Evolutionary conservation across 495 filamentous ascomycete genomes (phyloP).

Genomic region (Barbatosphaeria neglecta): DNA sequence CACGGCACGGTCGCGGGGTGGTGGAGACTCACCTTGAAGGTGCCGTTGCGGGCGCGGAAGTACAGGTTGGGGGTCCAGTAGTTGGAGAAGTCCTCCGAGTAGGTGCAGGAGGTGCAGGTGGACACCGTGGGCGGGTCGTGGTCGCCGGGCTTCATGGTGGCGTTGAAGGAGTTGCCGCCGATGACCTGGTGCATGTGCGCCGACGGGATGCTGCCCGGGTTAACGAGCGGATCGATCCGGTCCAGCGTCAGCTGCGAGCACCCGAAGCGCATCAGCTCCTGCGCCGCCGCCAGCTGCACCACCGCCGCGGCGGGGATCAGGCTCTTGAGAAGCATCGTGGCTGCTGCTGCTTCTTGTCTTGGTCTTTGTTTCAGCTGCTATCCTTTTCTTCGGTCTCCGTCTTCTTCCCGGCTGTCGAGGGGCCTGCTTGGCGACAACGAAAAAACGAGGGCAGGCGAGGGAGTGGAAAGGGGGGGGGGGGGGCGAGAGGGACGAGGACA

Average conservation of each 20-base stretch:
- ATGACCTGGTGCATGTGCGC: conserved; percentile 32
- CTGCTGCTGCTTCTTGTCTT: background rate
- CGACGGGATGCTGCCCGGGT: conserved; percentile 24
- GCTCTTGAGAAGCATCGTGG: conserved; percentile 14
- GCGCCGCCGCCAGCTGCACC: conserved; percentile 19
- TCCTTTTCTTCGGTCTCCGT: background rate
- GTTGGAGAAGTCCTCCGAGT: conserved; percentile 30
- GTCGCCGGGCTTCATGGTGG: conserved; percentile 21
- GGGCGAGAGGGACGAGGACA: background rate
- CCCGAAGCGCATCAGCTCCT: conserved; percentile 36
- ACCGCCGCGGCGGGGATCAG: conserved; percentile 17
- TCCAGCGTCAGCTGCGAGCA: conserved; percentile 33
- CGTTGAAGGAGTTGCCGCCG: conserved; percentile 31
- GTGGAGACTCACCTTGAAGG: no score
- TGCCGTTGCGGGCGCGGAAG: conserved; percentile 33
- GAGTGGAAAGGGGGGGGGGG: background rate
- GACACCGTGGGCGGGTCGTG: conserved; percentile 23
- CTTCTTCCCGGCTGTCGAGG: background rate
- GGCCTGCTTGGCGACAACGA: background rate
- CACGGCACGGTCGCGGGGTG: no score
- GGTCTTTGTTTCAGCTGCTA: background rate
- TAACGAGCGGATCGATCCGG: conserved; percentile 31
- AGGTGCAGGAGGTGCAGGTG: conserved; percentile 28
- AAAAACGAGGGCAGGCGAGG: background rate
- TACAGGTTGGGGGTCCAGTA: conserved; percentile 36